phyloP scores from a whole-genome alignment of 352 stramenopile genomes.

The Saprolegnia parasitica region DNA sequence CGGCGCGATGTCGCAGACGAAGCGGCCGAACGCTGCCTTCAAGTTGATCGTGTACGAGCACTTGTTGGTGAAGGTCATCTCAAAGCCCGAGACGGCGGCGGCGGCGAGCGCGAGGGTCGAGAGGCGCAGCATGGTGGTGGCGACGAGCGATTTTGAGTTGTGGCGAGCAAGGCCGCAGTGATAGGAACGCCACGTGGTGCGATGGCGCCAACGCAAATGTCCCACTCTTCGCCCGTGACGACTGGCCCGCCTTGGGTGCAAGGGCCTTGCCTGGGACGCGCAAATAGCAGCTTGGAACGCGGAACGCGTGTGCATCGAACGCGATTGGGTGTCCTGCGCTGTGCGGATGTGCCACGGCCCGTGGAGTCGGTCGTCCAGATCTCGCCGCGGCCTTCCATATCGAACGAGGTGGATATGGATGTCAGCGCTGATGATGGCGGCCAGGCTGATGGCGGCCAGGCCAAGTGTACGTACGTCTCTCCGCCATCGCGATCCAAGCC shows the following conservation, averaged over 20 bases:
- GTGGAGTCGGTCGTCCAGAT: no score
- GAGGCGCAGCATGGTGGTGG: not conserved
- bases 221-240: not conserved
- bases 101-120: not conserved
- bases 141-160: not conserved
- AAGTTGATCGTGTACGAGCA: conserved; percentile 29
- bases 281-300: not conserved
- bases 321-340: no score
- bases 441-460: no score
- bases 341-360: no score
- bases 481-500: no score
- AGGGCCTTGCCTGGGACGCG: not conserved
- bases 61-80: conserved; percentile 29
- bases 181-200: not conserved
- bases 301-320: no score
- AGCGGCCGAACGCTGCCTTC: conserved; percentile 18
- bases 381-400: no score
- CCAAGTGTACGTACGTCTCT: no score
- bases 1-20: conserved; percentile 21
- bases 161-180: not conserved
- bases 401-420: no score
- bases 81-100: not conserved
- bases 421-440: no score
- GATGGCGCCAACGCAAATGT: not conserved
- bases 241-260: conserved; percentile 1